Evolutionary conservation across 345 rosid species (phyloP), one percentile per base, ranked within the genome.

Genomic region (Luvunga scandens): DNA sequence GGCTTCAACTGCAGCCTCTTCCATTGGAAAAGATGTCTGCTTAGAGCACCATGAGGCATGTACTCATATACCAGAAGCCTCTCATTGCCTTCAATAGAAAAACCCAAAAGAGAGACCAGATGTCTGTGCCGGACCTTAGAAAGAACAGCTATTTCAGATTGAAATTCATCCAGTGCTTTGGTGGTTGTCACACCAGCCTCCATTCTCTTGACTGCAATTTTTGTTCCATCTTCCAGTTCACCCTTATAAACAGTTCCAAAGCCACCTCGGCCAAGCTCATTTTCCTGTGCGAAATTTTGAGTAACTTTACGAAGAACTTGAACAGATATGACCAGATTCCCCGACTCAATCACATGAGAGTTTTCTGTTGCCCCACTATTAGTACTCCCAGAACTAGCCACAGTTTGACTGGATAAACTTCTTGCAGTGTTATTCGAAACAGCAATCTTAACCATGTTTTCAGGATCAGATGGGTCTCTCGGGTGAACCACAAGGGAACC

Each of bases 181-280:
- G 73, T 71, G 75, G 78, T 75, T 0, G 81, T 63, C 8, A 81
- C 72, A 9, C 86, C 87, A 48, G 83, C 82, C 64, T 89, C 89
- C 90, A 89, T 89, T 78, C 87, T 87, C 79, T 89, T 89, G 33
- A 89, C 87, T 9, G 91, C 90, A 69, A 89, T 84, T 53, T 83
- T 77, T 13, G 91, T 87, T 22, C 91, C 91, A 59, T 87, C 88
- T 31, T 84, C 85, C n/a, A 89, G 75, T 76, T 85, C 88, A 27
- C 91, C 91, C 71, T 85, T 89, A 45, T 89, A 87, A 27, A 89
- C 90, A 19, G 83, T 82, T 56, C 91, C 91, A 63, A 89, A 89
- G 9, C 90, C 91, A 57, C 88, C 91, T 38, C 66, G 65, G 14
- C 91, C 91, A 12, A 89, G 81, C 80, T 87, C 80, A 42, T 89